Base-by-base conservation (phyloP, 331 rosid species). In the Stylosanthes scabra region DNA sequence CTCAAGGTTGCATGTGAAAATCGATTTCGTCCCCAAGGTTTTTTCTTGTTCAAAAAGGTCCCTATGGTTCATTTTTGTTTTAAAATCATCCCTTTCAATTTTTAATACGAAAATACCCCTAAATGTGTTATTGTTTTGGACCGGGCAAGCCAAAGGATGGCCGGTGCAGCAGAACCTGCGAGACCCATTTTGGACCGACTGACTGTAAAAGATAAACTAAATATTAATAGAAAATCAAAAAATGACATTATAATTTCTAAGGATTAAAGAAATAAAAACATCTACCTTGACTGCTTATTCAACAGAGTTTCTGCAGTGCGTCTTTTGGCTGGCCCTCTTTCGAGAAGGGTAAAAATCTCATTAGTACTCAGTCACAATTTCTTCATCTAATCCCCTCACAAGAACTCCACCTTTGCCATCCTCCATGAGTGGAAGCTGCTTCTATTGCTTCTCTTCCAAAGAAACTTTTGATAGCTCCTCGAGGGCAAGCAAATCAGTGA, bases 401-500 rank as follows among this genome's bases (percentile, higher is more conserved):
- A 93, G 97, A 59, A 93, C 98, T 39, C 97, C 98, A 55, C 98
- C 98, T 84, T 93, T 93, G 37, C 98, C 98, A 83, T 93, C 97
- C 82, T 93, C 98, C 98, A 93, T 93, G 2, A 93, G 81, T 65
- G 98, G 97, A 68, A 93, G 79, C 88, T 77, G 95, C 80, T 88
- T 93, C 15, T 85, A 90, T 63, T 90, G 95, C 89, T 88, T 93
- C 20, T 92, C 98, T 81, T 93, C 98, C 82, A 71, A 69, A 60
- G 63, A 57, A 63, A 69, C 89, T 69, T 86, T 87, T 3, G 87
- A 83, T 51, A 90, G 27, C 60, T 93, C 98, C 67, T 93, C 98
- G 0, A 97, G 98, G 8, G 98, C 98, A 77, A 93, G 97, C 59
- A 93, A 79, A 63, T 93, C 98, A 20, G 97, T 93, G 2, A 93